Conservation (phyloP, 2,329 filamentous ascomycete species). For the Pestalotiopsis sp. region DNA sequence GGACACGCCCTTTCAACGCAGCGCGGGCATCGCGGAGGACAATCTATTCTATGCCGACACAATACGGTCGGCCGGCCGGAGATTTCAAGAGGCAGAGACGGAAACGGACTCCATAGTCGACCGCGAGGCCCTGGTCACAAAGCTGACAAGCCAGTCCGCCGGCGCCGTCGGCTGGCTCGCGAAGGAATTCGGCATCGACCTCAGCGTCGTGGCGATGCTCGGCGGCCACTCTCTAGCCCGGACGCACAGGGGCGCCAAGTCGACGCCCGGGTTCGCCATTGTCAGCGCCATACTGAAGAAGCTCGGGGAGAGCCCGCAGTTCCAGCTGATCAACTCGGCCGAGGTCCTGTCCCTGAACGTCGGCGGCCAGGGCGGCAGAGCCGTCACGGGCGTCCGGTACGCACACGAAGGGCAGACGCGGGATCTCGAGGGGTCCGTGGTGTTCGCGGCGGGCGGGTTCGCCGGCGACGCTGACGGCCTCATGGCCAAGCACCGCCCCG, state of each 20-base stretch:
- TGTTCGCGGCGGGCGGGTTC: conserved; percentile 66
- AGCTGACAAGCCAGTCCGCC: conserved; percentile 50
- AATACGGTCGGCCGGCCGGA: conserved; percentile 54
- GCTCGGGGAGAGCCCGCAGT: conserved; percentile 50
- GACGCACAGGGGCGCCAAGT: conserved; percentile 60
- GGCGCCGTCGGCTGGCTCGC: conserved; percentile 58
- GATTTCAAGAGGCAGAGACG: conserved; percentile 32
- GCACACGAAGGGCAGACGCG: conserved; percentile 35
- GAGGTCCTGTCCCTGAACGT: conserved; percentile 55
- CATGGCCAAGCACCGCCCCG: conserved; percentile 58
- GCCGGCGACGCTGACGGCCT: conserved; percentile 62
- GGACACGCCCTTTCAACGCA: conserved; percentile 57
- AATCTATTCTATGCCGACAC: conserved; percentile 58
- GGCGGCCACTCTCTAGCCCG: conserved; percentile 60
- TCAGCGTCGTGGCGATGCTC: conserved; percentile 59
- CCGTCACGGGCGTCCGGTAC: conserved; percentile 57
- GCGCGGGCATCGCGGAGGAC: conserved; percentile 35
- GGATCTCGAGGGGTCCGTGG: conserved; percentile 52
- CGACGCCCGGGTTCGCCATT: conserved; percentile 60
- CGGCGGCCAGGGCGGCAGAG: conserved; percentile 17
- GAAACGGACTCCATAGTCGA: conserved; percentile 28
- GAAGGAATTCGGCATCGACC: conserved; percentile 58
- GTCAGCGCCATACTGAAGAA: conserved; percentile 54
- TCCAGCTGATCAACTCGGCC: conserved; percentile 53
- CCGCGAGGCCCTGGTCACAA: conserved; percentile 47